Evolutionary conservation across 768 basidiomycete genomes (phyloP), one percentile per base, ranked within the genome.

Genomic region (Clathrus columnatus): DNA sequence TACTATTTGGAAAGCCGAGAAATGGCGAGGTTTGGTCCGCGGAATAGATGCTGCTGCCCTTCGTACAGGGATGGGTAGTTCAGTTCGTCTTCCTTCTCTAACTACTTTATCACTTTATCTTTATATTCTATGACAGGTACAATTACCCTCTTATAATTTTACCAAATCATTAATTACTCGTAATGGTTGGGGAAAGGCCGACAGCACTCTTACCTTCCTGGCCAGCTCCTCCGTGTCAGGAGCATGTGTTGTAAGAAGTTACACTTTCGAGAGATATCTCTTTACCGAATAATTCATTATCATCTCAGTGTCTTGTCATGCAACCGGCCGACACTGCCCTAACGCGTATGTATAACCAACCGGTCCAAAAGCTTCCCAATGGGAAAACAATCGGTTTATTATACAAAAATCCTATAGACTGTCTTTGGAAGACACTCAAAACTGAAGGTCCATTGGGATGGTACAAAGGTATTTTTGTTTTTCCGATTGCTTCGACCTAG

Each of bases 331-430:
- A 92, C 67, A 92, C 90, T 23, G 86, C 89, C 49, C 70, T 98
- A 48, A 98, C 96, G 6, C 79, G 96, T 56, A 84, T 98, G 79
- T 99, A 98, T 69, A 97, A 97, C 65, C 96, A 95, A 74, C 88
- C 91, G 8, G 92, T 91, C 0, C 75, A 75, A 61, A 72, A 72
- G 45, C 75, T 83, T 32, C 82, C 86, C 2, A 76, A 86, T 61
- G 92, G 92, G 29, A 83, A 73, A 61, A 66, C 80, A 26, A 78
- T 81, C 59, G 94, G 92, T 11, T 73, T 81, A 1, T 70, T 94
- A 18, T 96, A 98, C 71, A 87, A 79, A 68, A 93, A 87, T 64
- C 94, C 94, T 3, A 84, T 97, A 62, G 93, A 97, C 63, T 97
- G 95, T 71, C 73, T 99, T 49, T 95, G 88, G 90, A 97, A 96